Evolutionary conservation across 2,329 filamentous ascomycete species (phyloP), one percentile per base, ranked within the genome.

Genomic region (Remersonia thermophila): DNA sequence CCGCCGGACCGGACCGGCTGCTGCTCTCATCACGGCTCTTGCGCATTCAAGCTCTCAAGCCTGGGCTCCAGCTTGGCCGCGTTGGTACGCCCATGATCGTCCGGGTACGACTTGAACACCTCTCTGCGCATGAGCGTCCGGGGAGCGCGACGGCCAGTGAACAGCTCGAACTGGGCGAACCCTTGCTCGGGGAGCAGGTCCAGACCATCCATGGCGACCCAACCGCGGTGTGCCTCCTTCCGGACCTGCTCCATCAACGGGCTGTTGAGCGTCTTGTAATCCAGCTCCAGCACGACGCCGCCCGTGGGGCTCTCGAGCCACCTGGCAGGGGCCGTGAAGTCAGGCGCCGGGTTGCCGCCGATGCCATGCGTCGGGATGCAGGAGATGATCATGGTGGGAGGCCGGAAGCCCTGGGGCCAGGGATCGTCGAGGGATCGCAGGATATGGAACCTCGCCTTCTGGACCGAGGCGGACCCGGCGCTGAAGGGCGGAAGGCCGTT

Each of bases 121-220:
- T 77, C 76, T 29, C 72, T 63, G 42, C 79, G 69, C 82, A 89
- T 87, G 27, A 81, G 55, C 30, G 73, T 62, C 17, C 81, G 69
- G 7, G 79, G 80, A 8, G 79, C 78, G 47, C 77, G 68, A 34
- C 78, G 66, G 0, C 81, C 82, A 0, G 82, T 86, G 53, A 87
- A 84, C 2, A 87, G 58, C 56, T 89, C 83, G 50, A 87, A 89
- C 49, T 87, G 82, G 1, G 82, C 81, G 56, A 83, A 83, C 0
- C 79, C 83, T 52, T 87, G 82, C 53, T 87, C 83, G 0, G 80
- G 80, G 11, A 89, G 57, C 32, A 86, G 66, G 47, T 87, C 81
- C 10, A 87, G 60, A 0, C 82, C 82, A 49, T 86, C 80, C 55
- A 86, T 73, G 13, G 81, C 67, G 0, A 85, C 77, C 81, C 81